Evolutionary conservation across 148 eudicot species (phyloP), one percentile per base, ranked within the genome.

Genomic region (Cornus controversa): DNA sequence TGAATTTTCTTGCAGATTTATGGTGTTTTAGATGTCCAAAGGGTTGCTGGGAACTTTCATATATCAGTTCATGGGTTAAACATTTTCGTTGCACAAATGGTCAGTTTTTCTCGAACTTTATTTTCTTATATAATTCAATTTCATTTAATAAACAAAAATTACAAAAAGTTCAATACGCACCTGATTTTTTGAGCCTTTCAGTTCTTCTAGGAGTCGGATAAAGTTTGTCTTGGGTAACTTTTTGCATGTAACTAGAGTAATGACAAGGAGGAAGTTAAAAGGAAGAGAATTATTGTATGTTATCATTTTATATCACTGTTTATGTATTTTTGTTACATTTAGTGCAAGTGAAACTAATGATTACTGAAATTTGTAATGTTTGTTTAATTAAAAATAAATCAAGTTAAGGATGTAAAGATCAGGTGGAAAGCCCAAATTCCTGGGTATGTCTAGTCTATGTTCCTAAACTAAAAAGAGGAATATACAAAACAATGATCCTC

Each of bases 21-120:
- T 86, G 99, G 99, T 77, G 86, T 84, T 80, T 75, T 96, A 82
- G 98, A 96, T 86, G 99, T 96, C 29, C 99, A 96, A 84, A 93
- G 98, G 85, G 99, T 96, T 87, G 99, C 99, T 63, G 99, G 99
- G 77, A 96, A 96, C 86, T 96, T 96, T 78, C 99, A 96, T 82
- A 80, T 96, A 67, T 96, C 99, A 67, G 99, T 96, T 83, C 99
- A 96, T 82, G 99, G 99, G 68, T 84, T 96, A 63, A 96, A 94
- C 81, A 90, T 96, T 69, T 96, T 90, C 78, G 99, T 96, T 72
- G 99, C 99, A 36, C 98, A 96, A 83, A 92, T 86, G 98, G 99
- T 96, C 70, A 89, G 97, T 28, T 37, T 37, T 47, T 78, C 71
- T 75, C 45, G 8, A 50, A 5, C 20, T 13, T 2, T 16, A 15